Conservation (phyloP, 2,329 filamentous ascomycete genomes). For the Claviceps sp. region DNA sequence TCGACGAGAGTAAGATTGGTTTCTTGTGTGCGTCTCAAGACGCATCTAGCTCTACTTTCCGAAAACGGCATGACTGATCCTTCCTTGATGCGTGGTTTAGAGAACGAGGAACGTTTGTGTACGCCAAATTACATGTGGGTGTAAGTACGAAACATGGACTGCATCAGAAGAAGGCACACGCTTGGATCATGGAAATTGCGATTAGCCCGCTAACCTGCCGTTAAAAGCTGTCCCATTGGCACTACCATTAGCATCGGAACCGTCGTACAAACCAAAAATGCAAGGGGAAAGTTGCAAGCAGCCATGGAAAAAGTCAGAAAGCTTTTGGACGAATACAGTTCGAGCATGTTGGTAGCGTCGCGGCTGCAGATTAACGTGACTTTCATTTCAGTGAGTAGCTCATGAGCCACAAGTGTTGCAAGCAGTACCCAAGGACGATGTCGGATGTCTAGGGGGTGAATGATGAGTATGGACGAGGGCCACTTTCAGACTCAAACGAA, state of each 20-base stretch:
- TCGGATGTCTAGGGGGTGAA: too few species aligned
- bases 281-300: neutral
- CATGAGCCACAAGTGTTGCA: too few species aligned
- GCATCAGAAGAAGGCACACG: too few species aligned
- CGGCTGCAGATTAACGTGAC: neutral
- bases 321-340: neutral
- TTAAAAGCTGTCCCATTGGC: neutral
- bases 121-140: neutral
- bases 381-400: neutral
- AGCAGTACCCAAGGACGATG: too few species aligned
- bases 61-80: neutral
- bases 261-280: neutral
- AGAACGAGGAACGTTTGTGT: neutral
- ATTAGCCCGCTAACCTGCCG: too few species aligned
- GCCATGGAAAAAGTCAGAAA: neutral
- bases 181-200: too few species aligned
- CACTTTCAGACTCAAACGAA: too few species aligned
- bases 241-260: neutral
- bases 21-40: too few species aligned
- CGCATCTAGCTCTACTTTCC: too few species aligned
- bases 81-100: neutral
- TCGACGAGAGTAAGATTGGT: neutral
- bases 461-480: too few species aligned
- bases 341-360: neutral
- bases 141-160: neutral